These are phyloP conservation scores for Bonia amplexicaulis DNA, from an alignment of 176 grass and related monocot genomes.

Conservation along the genomic window DNA sequence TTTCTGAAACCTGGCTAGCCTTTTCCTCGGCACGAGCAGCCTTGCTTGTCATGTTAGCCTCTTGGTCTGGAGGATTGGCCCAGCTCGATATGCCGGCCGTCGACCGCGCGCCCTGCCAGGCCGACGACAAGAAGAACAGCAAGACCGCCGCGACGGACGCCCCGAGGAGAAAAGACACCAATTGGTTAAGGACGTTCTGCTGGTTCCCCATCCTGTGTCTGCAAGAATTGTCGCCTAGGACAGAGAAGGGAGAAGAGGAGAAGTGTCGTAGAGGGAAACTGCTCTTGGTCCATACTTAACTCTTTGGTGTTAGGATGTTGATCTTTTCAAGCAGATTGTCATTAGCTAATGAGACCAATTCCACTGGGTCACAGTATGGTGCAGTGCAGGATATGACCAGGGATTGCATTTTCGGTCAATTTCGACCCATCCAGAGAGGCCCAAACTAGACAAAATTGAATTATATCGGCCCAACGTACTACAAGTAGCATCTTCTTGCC, in stretches of 20 bases:
- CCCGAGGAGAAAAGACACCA: constrained; percentile 61
- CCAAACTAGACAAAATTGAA: too few species aligned
- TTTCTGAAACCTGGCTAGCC: neutral
- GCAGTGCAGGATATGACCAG: neutral
- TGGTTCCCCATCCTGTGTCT: constrained; percentile 31
- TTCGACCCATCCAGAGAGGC: too few species aligned
- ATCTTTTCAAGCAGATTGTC: constrained; percentile 23
- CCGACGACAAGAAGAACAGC: constrained; percentile 51
- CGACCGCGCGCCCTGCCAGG: neutral
- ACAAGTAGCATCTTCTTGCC: too few species aligned
- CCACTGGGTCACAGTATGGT: neutral
- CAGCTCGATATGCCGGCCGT: constrained; percentile 37
- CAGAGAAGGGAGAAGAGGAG: neutral
- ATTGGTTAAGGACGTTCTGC: constrained; percentile 42
- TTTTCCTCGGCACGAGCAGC: neutral
- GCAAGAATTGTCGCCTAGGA: neutral
- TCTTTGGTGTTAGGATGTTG: neutral
- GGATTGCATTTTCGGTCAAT: too few species aligned
- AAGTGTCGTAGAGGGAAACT: constrained; percentile 26
- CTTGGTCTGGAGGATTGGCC: constrained; percentile 12
- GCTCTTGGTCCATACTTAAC: neutral
- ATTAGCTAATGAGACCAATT: constrained; percentile 27
- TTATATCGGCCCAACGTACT: too few species aligned
- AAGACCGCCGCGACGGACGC: constrained; percentile 51
- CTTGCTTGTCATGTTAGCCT: neutral